Conservation (phyloP, 2,329 filamentous ascomycete genomes). For the Shiraia sp. region DNA sequence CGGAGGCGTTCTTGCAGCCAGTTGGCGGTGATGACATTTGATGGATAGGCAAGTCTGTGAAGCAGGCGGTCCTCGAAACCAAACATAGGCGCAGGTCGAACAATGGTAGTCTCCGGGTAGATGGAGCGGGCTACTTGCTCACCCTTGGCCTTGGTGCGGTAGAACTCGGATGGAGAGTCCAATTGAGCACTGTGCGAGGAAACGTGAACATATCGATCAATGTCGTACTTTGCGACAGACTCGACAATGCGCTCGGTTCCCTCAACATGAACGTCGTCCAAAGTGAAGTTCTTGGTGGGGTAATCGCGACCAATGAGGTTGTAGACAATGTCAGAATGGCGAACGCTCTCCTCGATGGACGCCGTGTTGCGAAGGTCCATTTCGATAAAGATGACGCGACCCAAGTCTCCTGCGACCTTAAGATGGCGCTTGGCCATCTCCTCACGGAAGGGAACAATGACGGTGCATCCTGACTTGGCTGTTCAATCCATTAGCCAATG, state of each 20-base stretch:
- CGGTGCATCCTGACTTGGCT: slow-evolving; percentile 93
- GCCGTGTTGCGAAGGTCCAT: slow-evolving; percentile 92
- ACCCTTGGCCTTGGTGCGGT: slow-evolving; percentile 83
- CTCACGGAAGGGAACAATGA: slow-evolving; percentile 91
- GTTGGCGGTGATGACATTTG: slow-evolving; percentile 87
- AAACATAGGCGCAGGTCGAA: slow-evolving; percentile 90
- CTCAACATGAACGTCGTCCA: slow-evolving; percentile 91
- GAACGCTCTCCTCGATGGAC: slow-evolving; percentile 94
- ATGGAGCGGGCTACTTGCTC: slow-evolving; percentile 84
- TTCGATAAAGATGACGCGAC: slow-evolving; percentile 87
- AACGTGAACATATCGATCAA: slow-evolving; percentile 95
- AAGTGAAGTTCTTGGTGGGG: slow-evolving; percentile 95
- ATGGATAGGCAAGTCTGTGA: slow-evolving; percentile 77
- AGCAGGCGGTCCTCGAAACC: slow-evolving; percentile 94
- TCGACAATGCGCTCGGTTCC: slow-evolving; percentile 90
- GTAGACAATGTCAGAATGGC: slow-evolving; percentile 97
- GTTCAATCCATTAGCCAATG: slow-evolving; percentile 27
- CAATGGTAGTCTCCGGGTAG: slow-evolving; percentile 96
- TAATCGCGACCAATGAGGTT: slow-evolving; percentile 95
- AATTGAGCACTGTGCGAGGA: slow-evolving; percentile 89
- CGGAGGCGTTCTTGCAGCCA: slow-evolving; percentile 89
- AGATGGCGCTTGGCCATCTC: slow-evolving; percentile 98
- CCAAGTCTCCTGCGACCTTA: slow-evolving; percentile 93
- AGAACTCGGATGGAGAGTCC: slow-evolving; percentile 85
- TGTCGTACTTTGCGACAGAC: slow-evolving; percentile 95